Conservation (phyloP, 257 asterid genomes). For the Solanum sitiens region DNA sequence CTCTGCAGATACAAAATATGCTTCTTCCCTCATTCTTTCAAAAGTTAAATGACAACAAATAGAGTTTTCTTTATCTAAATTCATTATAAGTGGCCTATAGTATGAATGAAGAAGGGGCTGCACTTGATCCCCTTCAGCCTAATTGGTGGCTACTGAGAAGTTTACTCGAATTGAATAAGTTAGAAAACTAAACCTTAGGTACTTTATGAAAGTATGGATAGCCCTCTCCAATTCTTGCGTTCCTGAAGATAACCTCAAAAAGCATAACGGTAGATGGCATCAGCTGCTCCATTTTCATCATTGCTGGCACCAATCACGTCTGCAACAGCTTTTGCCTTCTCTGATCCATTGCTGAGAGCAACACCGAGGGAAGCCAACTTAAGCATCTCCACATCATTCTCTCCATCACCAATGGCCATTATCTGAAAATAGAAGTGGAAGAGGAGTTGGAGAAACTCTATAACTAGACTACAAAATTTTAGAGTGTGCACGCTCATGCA, state of each 20-base stretch:
- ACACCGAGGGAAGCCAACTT: constrained; percentile 84
- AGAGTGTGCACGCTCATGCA: background rate
- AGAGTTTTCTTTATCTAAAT: background rate
- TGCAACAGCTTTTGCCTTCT: constrained; percentile 82
- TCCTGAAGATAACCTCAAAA: constrained; percentile 32
- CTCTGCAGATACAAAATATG: background rate
- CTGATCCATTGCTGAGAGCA: constrained; percentile 84
- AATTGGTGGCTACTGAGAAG: background rate
- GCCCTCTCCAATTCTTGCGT: background rate
- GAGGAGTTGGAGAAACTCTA: background rate
- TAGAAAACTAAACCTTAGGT: background rate
- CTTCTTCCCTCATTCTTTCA: background rate
- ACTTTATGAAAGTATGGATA: background rate
- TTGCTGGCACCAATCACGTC: constrained; percentile 80
- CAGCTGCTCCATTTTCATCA: constrained; percentile 96
- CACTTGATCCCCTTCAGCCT: background rate
- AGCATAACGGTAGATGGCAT: constrained; percentile 85
- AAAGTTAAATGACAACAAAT: background rate
- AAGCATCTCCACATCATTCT: constrained; percentile 96
- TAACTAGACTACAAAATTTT: background rate
- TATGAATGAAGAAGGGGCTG: background rate
- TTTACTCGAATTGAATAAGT: background rate
- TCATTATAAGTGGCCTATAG: background rate
- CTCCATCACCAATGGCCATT: constrained; percentile 99
- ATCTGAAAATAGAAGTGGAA: constrained; percentile 25